phyloP scores from a whole-genome alignment of 2,329 filamentous ascomycete genomes.

The Alternaria sp. region DNA sequence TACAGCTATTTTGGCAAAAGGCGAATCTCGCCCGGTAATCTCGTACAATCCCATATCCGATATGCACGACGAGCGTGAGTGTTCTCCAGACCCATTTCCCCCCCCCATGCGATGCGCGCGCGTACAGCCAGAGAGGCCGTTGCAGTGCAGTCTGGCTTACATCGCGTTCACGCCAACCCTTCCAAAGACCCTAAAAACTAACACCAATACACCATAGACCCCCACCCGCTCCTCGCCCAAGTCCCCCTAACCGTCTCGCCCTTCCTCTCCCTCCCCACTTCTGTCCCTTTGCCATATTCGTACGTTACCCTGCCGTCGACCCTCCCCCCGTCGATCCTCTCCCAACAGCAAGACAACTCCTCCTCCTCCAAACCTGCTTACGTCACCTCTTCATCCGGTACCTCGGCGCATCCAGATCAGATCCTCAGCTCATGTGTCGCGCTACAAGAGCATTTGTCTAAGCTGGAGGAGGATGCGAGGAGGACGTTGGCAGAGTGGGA shows the following conservation, averaged over 20 bases:
- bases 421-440: conserved; percentile 83
- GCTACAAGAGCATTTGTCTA: conserved; percentile 77
- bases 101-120: conserved; percentile 6
- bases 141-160: background rate
- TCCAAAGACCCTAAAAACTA: conserved; percentile 7
- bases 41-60: conserved; percentile 9
- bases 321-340: conserved; percentile 7
- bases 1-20: background rate
- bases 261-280: conserved; percentile 87
- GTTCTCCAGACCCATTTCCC: background rate
- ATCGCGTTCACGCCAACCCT: background rate
- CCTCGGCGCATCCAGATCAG: conserved; percentile 80
- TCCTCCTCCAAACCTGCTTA: conserved; percentile 67
- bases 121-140: background rate
- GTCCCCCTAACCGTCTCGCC: conserved; percentile 93
- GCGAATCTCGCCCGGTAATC: background rate
- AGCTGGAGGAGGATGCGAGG: conserved; percentile 73
- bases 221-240: conserved; percentile 89
- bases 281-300: conserved; percentile 85
- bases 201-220: conserved; percentile 50
- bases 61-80: conserved; percentile 53
- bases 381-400: conserved; percentile 76
- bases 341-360: conserved; percentile 60
- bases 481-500: conserved; percentile 74
- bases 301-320: conserved; percentile 31